phyloP scores from a whole-genome alignment of 805 yeast genomes.

The Kazachstania martiniae region DNA sequence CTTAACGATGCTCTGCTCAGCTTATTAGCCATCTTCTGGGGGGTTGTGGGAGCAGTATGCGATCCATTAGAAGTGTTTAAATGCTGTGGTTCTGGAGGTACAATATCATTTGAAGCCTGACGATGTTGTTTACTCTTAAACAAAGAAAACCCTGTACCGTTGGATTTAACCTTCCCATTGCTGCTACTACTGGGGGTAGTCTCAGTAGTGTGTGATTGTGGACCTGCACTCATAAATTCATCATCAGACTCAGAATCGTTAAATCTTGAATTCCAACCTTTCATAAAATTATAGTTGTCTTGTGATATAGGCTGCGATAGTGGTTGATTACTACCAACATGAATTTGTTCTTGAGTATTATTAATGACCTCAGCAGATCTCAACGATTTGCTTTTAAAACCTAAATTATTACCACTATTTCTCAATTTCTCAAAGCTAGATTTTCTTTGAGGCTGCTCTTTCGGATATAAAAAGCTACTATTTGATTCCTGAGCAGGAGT shows the following conservation, averaged over 20 bases:
- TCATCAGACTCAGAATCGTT: slow-evolving; percentile 55
- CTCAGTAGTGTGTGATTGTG: background rate
- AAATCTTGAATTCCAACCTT: slow-evolving; percentile 36
- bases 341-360: slow-evolving; percentile 2
- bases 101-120: too few species aligned
- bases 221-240: slow-evolving; percentile 19
- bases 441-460: slow-evolving; percentile 31
- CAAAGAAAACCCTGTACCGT: slow-evolving; percentile 11
- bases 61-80: slow-evolving; percentile 2
- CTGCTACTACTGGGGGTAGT: background rate
- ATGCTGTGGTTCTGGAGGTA: background rate
- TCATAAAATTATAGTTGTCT: background rate
- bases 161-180: too few species aligned
- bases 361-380: slow-evolving; percentile 21
- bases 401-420: slow-evolving; percentile 24
- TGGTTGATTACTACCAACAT: slow-evolving; percentile 1
- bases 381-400: slow-evolving; percentile 29
- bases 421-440: slow-evolving; percentile 50
- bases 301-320: slow-evolving; percentile 4
- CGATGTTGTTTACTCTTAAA: slow-evolving; percentile 9
- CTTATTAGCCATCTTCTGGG: slow-evolving; percentile 10
- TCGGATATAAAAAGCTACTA: slow-evolving; percentile 24
- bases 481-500: background rate
- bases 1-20: slow-evolving; percentile 16
- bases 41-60: slow-evolving; percentile 7